Conservation (phyloP, 2,329 filamentous ascomycete species). For the Penicillium capsulatum region DNA sequence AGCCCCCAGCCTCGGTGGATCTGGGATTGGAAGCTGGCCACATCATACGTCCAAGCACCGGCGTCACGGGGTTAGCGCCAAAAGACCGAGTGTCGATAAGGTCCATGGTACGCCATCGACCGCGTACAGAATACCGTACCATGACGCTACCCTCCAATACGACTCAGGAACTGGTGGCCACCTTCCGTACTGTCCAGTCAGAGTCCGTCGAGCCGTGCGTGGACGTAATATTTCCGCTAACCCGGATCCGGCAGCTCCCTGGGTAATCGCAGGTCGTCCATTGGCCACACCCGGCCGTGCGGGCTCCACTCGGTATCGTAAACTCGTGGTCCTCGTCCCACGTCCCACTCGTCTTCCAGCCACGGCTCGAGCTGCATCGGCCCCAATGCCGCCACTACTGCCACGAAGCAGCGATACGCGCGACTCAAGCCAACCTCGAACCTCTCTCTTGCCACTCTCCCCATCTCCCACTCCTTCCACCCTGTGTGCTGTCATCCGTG, state of each 20-base stretch:
- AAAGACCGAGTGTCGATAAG: too few species aligned
- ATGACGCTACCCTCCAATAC: too few species aligned
- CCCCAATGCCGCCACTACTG: constrained; percentile 6
- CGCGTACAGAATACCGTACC: constrained; percentile 1
- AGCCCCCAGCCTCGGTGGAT: constrained; percentile 18
- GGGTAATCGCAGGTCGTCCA: constrained; percentile 14
- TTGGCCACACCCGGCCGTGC: constrained; percentile 11
- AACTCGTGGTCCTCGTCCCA: too few species aligned
- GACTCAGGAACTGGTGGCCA: constrained; percentile 20
- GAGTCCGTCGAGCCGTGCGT: constrained; percentile 16
- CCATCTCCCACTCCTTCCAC: background rate
- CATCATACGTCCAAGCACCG: constrained; percentile 13
- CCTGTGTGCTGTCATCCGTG: too few species aligned
- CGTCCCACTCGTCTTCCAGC: too few species aligned
- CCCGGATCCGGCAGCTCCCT: constrained; percentile 18
- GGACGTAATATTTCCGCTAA: constrained; percentile 19
- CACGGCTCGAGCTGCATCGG: too few species aligned
- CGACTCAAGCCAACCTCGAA: background rate
- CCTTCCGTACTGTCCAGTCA: too few species aligned
- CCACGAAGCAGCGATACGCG: constrained; percentile 6
- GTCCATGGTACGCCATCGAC: constrained; percentile 1
- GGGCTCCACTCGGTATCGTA: constrained; percentile 6
- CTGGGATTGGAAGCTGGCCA: constrained; percentile 19
- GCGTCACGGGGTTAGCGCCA: too few species aligned
- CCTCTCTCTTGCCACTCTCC: constrained; percentile 7